phyloP scores from a whole-genome alignment of 2,329 filamentous ascomycete genomes.

The Alternaria hordeiaustralica region DNA sequence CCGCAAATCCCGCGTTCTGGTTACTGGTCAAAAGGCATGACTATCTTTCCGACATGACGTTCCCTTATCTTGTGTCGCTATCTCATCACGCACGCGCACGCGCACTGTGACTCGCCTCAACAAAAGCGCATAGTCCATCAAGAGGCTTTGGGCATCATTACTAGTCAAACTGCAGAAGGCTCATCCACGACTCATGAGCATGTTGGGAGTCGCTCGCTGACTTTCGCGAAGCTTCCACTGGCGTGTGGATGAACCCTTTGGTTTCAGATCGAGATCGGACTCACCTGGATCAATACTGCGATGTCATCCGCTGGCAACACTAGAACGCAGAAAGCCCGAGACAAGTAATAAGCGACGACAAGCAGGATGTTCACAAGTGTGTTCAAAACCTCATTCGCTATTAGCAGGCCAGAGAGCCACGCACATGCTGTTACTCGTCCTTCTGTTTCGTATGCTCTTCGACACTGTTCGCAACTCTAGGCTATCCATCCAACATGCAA shows the following conservation, averaged over 20 bases:
- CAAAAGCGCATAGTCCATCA: constrained; percentile 1
- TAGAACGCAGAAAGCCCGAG: neutral
- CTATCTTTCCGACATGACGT: neutral
- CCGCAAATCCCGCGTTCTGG: neutral
- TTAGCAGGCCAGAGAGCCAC: neutral
- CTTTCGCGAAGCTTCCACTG: neutral
- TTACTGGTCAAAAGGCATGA: neutral
- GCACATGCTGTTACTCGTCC: neutral
- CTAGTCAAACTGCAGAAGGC: neutral
- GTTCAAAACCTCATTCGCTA: neutral
- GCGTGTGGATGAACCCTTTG: neutral
- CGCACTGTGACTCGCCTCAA: neutral
- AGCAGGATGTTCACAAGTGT: neutral
- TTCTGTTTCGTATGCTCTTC: neutral
- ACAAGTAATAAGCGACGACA: neutral
- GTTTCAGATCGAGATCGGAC: neutral
- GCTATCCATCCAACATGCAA: neutral
- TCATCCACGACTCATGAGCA: neutral
- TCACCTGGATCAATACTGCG: neutral
- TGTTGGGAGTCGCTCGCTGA: neutral
- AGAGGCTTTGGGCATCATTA: neutral
- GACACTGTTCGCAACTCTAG: neutral
- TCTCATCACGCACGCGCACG: neutral
- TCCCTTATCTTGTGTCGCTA: neutral
- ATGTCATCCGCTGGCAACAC: neutral